Percentiles rank a stretch among this genome's conserved stretches.
phyloP scores from a whole-genome alignment of 768 basidiomycete species.

The Gautieria morchelliformis region DNA sequence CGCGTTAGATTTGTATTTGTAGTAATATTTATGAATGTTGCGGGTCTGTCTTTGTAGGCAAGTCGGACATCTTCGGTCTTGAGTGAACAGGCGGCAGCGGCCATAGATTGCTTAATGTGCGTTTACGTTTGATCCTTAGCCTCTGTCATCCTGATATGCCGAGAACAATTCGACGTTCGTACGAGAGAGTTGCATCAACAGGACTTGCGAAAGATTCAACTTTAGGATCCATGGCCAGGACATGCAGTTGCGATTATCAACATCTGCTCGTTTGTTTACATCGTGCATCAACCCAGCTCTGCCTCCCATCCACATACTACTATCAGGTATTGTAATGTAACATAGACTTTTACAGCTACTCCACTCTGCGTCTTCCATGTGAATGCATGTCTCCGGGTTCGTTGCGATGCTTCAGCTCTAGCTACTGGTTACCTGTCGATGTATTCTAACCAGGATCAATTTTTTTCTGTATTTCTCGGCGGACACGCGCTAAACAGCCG shows the following conservation, averaged over 20 bases:
- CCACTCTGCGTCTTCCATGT: too few relatives aligned
- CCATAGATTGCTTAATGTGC: constrained; percentile 5
- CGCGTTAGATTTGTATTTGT: too few relatives aligned
- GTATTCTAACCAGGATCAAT: too few relatives aligned
- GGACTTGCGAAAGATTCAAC: constrained; percentile 1
- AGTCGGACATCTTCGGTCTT: not conserved
- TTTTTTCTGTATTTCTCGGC: too few relatives aligned
- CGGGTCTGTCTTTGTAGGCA: too few relatives aligned
- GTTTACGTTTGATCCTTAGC: not conserved
- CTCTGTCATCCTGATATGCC: not conserved
- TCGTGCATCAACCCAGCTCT: not conserved
- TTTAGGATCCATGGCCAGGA: not conserved
- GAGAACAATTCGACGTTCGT: constrained; percentile 7
- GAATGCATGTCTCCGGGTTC: too few relatives aligned
- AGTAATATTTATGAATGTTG: too few relatives aligned
- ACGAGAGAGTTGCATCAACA: constrained; percentile 2
- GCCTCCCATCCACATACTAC: not conserved
- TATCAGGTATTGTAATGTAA: not conserved
- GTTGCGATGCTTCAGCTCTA: too few relatives aligned
- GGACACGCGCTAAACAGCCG: too few relatives aligned
- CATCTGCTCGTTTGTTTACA: not conserved
- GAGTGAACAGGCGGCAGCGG: not conserved
- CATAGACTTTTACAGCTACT: too few relatives aligned
- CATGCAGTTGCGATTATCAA: not conserved
- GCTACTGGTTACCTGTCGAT: too few relatives aligned